Evolutionary conservation across 2,329 filamentous ascomycete genomes (phyloP), one percentile per base, ranked within the genome.

Genomic region (Fusarium annulatum): DNA sequence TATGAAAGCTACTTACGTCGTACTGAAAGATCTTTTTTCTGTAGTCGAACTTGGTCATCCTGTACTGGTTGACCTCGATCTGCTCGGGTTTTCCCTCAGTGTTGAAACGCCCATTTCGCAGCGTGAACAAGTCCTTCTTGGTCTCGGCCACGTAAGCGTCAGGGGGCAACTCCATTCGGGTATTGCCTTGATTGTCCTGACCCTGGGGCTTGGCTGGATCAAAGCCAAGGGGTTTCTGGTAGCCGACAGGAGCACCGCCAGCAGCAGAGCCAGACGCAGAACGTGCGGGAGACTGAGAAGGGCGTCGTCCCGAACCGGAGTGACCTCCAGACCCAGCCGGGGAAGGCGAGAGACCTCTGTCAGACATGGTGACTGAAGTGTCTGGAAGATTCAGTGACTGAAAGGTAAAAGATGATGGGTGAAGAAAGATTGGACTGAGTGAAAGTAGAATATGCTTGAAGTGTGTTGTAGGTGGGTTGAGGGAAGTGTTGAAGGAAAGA

Each of bases 21-120:
- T 96, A 98, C 79, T 98, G 95, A 71, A 91, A 91, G 28, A 98
- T 89, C 1, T 89, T 88, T 18, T 85, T 87, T 5, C 81, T 86
- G 0, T 90, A 90, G 62, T 84, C 79, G 43, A 91, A 89, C 15
- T 85, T 82, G 1, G 80, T 82, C 61, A 98, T 91, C 0, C 90
- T 87, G 82, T 92, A 97, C 16, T 94, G 91, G 80, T 98, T 98
- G 42, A 97, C 83, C 1, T 86, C 81, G 3, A 94, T 76, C 1
- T 82, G 78, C 26, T 91, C 86, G 0, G 84, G 79, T 69, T 87
- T 88, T 4, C 91, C 92, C 12, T 85, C 84, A 0, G 82, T 87
- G 69, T 91, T 93, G 80, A 88, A 90, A 19, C 78, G 80, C 26
- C 79, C 81, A 0, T 76, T 78, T 2, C 82, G 79, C 36, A 82